Base-by-base conservation (phyloP, 2,329 filamentous ascomycete genomes). In the Cladophialophora bantiana region DNA sequence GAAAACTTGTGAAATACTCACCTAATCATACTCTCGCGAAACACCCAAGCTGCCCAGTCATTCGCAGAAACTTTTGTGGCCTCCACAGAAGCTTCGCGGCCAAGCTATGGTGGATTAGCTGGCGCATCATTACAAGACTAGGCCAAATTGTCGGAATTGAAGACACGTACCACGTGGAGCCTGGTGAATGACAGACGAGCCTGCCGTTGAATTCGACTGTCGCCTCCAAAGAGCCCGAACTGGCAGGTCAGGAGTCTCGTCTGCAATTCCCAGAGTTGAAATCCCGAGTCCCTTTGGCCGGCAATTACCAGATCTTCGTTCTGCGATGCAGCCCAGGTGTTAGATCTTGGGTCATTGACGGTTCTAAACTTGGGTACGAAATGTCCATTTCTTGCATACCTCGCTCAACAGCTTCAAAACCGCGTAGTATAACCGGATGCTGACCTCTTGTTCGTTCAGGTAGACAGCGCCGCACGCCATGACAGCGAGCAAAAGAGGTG, bases 181-280 rank as follows among this genome's bases (percentile, higher is more conserved):
- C 53, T 35, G 7, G 53, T 36, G 13, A 55, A 55, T 4, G 53
- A 34, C n/a, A 55, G 31, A 34, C 53, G 32, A 4, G 53, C 53
- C 31, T 55, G 53, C 13, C 53, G 53, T 35, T 55, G 53, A 7
- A 55, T 36, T n/a, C 53, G 31, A 36, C 13, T 35, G 26, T 59
- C 56, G 31, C 56, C 56, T 15, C 56, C 40, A 18, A 18, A 59
- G 36, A 59, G 36, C 32, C 56, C 56, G 38, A 45, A 59, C 40
- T 59, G 56, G 40, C 56, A 59, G 40, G 56, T 48, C 18, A 59
- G 56, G 38, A 59, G 56, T 36, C 56, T 59, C 9, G 56, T 59
- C 20, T 59, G 56, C 15, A 59, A 59, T 10, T 59, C 56, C 56
- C 56, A 59, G 20, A 59, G 56, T 36, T 59, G 56, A n/a, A 59